Percentiles rank a stretch among this genome's conserved stretches.
These are phyloP conservation scores for Avena atlantica DNA, from an alignment of 176 grass and related monocot genomes.

Conservation along the genomic window DNA sequence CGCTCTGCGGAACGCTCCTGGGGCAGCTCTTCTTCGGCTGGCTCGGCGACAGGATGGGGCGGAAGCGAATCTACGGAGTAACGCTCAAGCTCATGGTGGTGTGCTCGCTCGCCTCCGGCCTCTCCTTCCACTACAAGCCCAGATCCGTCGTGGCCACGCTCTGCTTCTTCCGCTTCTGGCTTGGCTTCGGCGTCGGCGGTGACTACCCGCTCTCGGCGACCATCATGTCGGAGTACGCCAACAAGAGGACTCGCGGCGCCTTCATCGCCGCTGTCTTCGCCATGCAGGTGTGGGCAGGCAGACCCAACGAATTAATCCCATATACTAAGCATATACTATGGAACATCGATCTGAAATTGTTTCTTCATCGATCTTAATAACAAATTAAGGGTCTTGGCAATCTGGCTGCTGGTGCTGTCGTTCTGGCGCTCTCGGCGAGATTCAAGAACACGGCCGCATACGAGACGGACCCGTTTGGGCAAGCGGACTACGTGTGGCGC, in stretches of 20 bases:
- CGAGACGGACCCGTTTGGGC: background rate
- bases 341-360: background rate
- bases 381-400: background rate
- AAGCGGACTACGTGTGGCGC: constrained; percentile 57
- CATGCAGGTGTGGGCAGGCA: background rate
- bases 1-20: background rate
- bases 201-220: constrained; percentile 3
- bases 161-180: constrained; percentile 28
- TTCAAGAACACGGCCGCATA: background rate
- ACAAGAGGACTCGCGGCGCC: constrained; percentile 9
- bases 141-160: background rate
- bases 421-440: background rate
- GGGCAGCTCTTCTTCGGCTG: constrained; percentile 76
- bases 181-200: background rate
- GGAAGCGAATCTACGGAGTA: background rate
- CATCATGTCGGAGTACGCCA: constrained; percentile 9
- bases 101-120: constrained; percentile 20
- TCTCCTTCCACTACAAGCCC: constrained; percentile 1
- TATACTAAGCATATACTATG: too few relatives aligned
- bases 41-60: constrained; percentile 70
- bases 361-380: background rate
- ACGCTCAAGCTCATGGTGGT: constrained; percentile 18
- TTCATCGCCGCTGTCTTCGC: constrained; percentile 12
- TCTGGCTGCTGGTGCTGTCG: background rate
- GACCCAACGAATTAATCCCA: too few relatives aligned